These are phyloP conservation scores for Radiomyces spectabilis DNA, from an alignment of 192 early-diverging fungal genomes.

Conservation along the genomic window DNA sequence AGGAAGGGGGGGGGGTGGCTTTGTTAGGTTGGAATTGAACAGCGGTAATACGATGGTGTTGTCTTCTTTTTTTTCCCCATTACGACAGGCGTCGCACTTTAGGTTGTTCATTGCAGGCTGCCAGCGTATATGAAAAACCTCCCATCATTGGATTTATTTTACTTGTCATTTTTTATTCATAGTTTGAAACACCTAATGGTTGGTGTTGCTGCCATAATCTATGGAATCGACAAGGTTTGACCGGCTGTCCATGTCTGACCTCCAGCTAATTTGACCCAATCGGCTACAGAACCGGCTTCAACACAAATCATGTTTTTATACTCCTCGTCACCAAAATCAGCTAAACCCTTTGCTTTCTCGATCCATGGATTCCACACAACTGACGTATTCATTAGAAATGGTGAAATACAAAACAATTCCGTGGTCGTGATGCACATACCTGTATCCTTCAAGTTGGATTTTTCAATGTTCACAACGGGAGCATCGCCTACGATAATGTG, in stretches of 20 bases:
- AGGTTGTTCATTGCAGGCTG: too few species aligned
- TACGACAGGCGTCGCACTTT: too few species aligned
- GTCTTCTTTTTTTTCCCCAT: too few species aligned
- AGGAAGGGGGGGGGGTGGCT: too few species aligned
- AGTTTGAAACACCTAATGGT: neutral
- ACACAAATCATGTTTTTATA: constrained; percentile 87
- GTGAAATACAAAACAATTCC: neutral
- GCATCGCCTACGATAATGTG: constrained; percentile 20
- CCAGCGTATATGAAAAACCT: too few species aligned
- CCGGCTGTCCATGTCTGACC: constrained; percentile 67
- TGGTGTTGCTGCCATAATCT: neutral
- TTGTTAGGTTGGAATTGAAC: too few species aligned
- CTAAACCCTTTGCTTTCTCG: constrained; percentile 82
- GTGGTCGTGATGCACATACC: constrained; percentile 28
- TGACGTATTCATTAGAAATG: constrained; percentile 17
- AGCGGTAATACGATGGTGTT: too few species aligned
- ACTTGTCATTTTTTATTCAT: neutral
- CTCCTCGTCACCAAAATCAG: constrained; percentile 85
- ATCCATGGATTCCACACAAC: constrained; percentile 98
- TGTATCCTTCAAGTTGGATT: constrained; percentile 24
- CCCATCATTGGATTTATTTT: too few species aligned
- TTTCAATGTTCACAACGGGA: constrained; percentile 17
- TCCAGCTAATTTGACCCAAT: constrained; percentile 52
- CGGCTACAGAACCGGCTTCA: constrained; percentile 72
- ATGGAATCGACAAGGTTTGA: constrained; percentile 37